Base-by-base conservation (phyloP, 345 rosid species). In the Populus nigra region DNA sequence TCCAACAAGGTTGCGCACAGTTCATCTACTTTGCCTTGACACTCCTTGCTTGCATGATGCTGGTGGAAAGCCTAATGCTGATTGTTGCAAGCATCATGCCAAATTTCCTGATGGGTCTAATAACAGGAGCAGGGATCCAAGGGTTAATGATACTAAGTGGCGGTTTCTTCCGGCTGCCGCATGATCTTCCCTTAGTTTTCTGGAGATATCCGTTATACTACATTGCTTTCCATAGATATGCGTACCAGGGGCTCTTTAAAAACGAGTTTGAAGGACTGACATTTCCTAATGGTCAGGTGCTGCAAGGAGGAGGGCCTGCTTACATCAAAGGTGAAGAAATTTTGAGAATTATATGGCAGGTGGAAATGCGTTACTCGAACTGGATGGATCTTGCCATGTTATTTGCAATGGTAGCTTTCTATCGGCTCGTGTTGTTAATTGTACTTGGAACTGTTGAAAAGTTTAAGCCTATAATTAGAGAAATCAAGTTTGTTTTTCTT, bases 51-150 rank as follows among this genome's bases (percentile, higher is more conserved):
- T 84, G 88, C 53, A 78, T 90, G 87, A 74, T 87, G 80, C 31
- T 88, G 39, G 88, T 90, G 0, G 93, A 88, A 79, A 81, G 90
- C 82, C 73, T 90, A 17, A 88, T 90, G 93, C 85, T 88, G 87
- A 77, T 80, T 1, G 88, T 90, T 0, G 91, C 91, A 10, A 90
- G 90, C 49, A 17, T 90, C 1, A 84, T 90, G 35, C 93, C 90
- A 1, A 79, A 88, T 59, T 90, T 81, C 70, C 83, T 87, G 13
- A 84, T 88, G 91, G 93, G 89, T 2, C 72, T 90, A 39, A 87
- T 88, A 23, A 77, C 85, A 0, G 90, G 91, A 1, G 87, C 93
- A 4, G 93, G 91, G 27, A 85, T 88, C 59, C 93, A 87, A 77
- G 93, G 87, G 1, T 10, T 90, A 16, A 85, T 90, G 91, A 80